Base-by-base conservation (phyloP, 129 eudicot species). In the Oenanthe sinensis region DNA sequence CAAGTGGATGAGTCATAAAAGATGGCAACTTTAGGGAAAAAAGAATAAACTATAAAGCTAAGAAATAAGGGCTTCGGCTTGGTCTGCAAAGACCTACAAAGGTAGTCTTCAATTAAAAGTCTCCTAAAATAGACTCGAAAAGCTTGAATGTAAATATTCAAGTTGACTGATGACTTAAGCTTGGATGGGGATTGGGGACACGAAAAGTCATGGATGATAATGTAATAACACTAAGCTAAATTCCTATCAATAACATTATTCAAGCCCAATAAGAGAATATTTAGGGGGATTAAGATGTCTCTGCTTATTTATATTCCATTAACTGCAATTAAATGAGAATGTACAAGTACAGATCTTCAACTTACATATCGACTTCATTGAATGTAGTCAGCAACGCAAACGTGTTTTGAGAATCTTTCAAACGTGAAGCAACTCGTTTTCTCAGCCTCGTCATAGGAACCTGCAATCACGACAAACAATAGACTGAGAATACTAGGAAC, bases 381-480 rank as follows among this genome's bases (percentile, higher is more conserved):
- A 94, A 94, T 81, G 98, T 94, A 4, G 98, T 94, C 90, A 94
- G 71, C 91, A 94, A 79, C 11, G 98, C 98, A 86, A 91, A 94
- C 40, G 98, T 94, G 83, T 94, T 94, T 52, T 94, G 98, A 78
- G 98, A 94, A 87, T 94, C 98, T 78, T 94, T 94, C 87, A 94
- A 87, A 62, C 97, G 96, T 63, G 92, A 88, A 30, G 98, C 98
- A 77, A 94, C 98, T 79, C 98, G 84, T 81, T 94, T 94, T 77
- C 98, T 91, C 46, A 94, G 89, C 81, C 98, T 91, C 46, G 98
- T 91, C 98, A 93, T 93, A 36, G 98, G 97, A 82, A 93, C 98
- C 98, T 91, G 84, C 26, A 75, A 60, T 39, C 55, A 75, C 54
- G 46, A 75, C 19, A 52, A 14, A 82, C 45, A 58, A 83, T 48